phyloP scores from a whole-genome alignment of 1,139 yeast genomes.

The Candida glucosophila region DNA sequence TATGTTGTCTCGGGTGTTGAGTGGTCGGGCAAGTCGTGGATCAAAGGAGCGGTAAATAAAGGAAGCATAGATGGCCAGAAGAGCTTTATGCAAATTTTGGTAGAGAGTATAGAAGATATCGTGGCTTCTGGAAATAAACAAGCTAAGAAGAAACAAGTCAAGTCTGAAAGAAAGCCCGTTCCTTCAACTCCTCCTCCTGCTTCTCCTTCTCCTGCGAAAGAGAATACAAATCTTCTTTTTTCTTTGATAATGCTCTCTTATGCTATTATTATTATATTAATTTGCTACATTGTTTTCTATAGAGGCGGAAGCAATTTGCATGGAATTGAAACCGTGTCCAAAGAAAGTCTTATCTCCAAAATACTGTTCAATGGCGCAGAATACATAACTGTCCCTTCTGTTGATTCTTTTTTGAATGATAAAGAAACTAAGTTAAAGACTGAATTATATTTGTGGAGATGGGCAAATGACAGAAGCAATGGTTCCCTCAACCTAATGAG shows the following conservation, averaged over 20 bases:
- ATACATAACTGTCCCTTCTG: conserved; percentile 38
- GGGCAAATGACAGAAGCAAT: conserved; percentile 57
- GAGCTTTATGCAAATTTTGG: conserved; percentile 52
- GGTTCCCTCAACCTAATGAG: conserved; percentile 10
- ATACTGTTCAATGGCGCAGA: conserved; percentile 32
- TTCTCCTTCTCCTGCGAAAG: not conserved
- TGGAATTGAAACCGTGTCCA: too few species aligned
- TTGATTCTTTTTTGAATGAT: conserved; percentile 31
- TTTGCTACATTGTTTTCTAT: not conserved
- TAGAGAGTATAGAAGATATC: conserved; percentile 47
- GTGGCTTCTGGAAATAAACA: conserved; percentile 16
- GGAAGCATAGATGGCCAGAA: conserved; percentile 90
- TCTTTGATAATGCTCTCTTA: conserved; percentile 9
- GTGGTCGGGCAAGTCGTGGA: conserved; percentile 94
- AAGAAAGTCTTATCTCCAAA: too few species aligned
- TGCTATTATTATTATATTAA: not conserved
- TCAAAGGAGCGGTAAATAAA: conserved; percentile 84
- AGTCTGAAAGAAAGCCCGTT: conserved; percentile 17
- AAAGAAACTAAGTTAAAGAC: conserved; percentile 30
- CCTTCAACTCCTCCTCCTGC: conserved; percentile 2
- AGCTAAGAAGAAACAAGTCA: conserved; percentile 8
- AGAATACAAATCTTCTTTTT: conserved; percentile 14
- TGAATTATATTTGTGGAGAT: conserved; percentile 70
- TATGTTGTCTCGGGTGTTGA: conserved; percentile 60
- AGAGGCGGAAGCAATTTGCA: too few species aligned